These are phyloP conservation scores for Noccaea bulbosa DNA, from an alignment of 345 rosid species.

Conservation along the genomic window DNA sequence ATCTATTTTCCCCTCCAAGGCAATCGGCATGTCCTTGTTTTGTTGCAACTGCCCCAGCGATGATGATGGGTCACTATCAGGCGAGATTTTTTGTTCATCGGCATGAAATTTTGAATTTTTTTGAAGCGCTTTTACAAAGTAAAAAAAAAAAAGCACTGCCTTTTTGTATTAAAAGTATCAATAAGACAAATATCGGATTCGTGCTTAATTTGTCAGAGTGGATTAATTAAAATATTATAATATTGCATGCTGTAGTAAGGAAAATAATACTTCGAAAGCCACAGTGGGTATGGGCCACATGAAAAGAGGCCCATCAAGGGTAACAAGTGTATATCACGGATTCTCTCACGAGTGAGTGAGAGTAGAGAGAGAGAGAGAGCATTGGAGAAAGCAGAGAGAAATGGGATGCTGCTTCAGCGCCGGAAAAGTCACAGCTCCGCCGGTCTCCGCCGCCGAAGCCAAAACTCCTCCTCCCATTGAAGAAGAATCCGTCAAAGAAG, in stretches of 20 bases:
- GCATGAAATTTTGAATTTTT: constrained; percentile 22
- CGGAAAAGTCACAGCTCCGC: constrained; percentile 31
- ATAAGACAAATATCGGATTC: constrained; percentile 28
- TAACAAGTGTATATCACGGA: constrained; percentile 10
- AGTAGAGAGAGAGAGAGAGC: constrained; percentile 10
- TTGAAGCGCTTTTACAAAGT: not conserved
- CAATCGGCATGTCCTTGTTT: not conserved
- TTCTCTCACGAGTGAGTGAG: not conserved
- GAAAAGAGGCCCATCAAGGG: constrained; percentile 17
- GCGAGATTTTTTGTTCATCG: constrained; percentile 22
- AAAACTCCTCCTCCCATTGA: constrained; percentile 48
- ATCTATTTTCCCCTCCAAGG: not conserved
- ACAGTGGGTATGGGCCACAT: constrained; percentile 13
- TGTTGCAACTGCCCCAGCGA: not conserved
- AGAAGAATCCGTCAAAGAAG: constrained; percentile 77
- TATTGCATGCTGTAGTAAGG: not conserved
- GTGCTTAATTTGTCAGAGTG: not conserved
- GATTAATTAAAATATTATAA: not conserved
- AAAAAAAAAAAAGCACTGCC: not conserved
- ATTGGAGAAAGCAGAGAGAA: constrained; percentile 26
- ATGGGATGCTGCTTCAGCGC: constrained; percentile 74
- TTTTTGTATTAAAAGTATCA: constrained; percentile 5
- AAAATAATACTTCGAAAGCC: not conserved
- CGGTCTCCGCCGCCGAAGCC: constrained; percentile 2
- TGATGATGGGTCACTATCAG: constrained; percentile 24